Percentiles rank a stretch among this genome's conserved stretches.
These are phyloP conservation scores for Hypoxylon perforatum DNA, from an alignment of 495 filamentous ascomycete species.

Conservation along the genomic window DNA sequence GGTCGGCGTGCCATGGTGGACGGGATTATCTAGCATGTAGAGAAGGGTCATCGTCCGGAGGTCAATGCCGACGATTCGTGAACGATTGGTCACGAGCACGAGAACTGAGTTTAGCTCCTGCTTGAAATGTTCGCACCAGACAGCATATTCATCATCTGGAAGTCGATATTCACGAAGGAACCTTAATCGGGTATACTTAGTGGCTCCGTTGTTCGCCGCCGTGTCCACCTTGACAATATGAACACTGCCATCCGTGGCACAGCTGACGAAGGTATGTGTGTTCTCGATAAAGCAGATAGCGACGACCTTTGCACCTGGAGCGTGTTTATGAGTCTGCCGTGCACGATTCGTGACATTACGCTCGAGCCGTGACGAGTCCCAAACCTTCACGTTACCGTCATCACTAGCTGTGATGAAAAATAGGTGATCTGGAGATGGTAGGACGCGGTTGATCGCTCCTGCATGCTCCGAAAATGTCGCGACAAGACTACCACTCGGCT, in stretches of 20 bases:
- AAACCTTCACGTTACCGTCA: conserved; percentile 91
- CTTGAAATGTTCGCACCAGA: conserved; percentile 94
- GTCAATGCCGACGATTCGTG: conserved; percentile 84
- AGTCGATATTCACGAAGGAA: conserved; percentile 84
- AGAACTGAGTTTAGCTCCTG: conserved; percentile 82
- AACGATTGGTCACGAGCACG: conserved; percentile 86
- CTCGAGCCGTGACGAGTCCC: conserved; percentile 91
- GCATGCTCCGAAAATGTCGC: conserved; percentile 90
- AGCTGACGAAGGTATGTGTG: conserved; percentile 91
- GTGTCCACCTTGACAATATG: conserved; percentile 90
- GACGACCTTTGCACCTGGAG: conserved; percentile 74
- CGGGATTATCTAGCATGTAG: conserved; percentile 85
- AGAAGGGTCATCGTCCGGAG: conserved; percentile 86
- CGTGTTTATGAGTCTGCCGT: conserved; percentile 86
- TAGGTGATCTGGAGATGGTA: conserved; percentile 86
- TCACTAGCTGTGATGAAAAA: conserved; percentile 97
- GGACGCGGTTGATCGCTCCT: conserved; percentile 82
- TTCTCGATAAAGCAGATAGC: conserved; percentile 91
- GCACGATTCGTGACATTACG: conserved; percentile 87
- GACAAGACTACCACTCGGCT: conserved; percentile 83
- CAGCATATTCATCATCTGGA: conserved; percentile 76
- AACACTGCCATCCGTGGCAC: conserved; percentile 88
- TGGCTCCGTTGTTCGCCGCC: conserved; percentile 63
- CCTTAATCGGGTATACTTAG: conserved; percentile 81
- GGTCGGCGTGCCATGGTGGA: conserved; percentile 92